Evolutionary conservation across 2,329 filamentous ascomycete genomes (phyloP), one percentile per base, ranked within the genome.

Genomic region (Botrytis byssoidea): DNA sequence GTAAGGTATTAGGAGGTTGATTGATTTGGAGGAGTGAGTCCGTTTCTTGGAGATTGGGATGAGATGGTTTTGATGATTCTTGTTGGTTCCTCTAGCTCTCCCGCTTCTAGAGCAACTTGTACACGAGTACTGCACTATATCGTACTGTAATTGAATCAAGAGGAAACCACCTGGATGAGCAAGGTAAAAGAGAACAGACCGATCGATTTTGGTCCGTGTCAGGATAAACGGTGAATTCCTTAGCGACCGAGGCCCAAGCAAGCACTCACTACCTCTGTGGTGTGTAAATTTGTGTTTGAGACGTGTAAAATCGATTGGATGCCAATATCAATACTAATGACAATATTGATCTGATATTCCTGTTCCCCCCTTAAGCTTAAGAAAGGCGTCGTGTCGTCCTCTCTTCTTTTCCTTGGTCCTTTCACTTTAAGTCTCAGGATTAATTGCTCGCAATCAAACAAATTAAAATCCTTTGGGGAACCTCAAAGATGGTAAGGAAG

Each of bases 161-260:
- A 32, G 66, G 51, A 55, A 55, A 55, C 48, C 48, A n/a, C 48
- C 48, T n/a, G 48, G 12, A 25, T 14, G 48, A 55, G 48, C 48
- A 55, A 55, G 25, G 48, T n/a, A 55, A 55, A n/a, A 55, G 48
- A 55, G 48, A 70, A 60, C 32, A 68, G 46, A 68, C 46, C n/a
- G 65, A 20, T 29, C 14, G 48, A 42, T 37, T 68, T 40, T 20
- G 46, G 65, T 40, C 32, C 25, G 65, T 57, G 48, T 44, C 25
- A 22, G 40, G 68, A 61, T 57, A 29, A n/a, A 60, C 44, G 69
- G 63, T 60, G 61, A 75, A 75, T 74, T 76, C 71, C 72, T 75
- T 77, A 77, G 74, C 74, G 76, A 76, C 75, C 70, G 68, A 73
- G 64, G 69, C 72, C 70, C 60, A 66, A 60, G 51, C 55, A 63